Evolutionary conservation across 148 eudicot species (phyloP).

Genomic region (Heliamphora exappendiculata): DNA sequence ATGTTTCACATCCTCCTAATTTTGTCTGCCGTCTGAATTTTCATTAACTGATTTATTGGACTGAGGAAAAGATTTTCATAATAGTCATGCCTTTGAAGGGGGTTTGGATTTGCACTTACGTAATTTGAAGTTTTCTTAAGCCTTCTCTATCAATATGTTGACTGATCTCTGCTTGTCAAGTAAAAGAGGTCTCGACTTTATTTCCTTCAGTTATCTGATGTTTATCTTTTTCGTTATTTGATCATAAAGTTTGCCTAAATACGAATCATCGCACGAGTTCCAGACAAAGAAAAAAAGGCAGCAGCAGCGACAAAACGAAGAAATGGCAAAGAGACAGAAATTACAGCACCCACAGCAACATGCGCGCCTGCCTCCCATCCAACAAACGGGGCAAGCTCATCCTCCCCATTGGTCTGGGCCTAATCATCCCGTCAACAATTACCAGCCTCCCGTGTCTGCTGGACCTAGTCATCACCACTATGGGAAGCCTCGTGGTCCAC

Average conservation of each 20-base stretch:
- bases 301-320: slow-evolving; percentile 65
- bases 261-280: slow-evolving; percentile 76
- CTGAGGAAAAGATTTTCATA: background rate
- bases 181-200: background rate
- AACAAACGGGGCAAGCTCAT: slow-evolving; percentile 42
- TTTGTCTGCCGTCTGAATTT: background rate
- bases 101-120: background rate
- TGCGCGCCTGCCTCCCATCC: slow-evolving; percentile 61
- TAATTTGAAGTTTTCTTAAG: background rate
- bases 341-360: slow-evolving; percentile 60
- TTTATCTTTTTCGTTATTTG: background rate
- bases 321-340: slow-evolving; percentile 55
- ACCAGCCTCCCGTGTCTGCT: slow-evolving; percentile 34
- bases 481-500: slow-evolving; percentile 48
- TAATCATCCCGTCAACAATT: slow-evolving; percentile 32
- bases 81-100: background rate
- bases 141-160: background rate
- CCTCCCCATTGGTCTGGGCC: slow-evolving; percentile 42
- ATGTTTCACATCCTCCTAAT: background rate
- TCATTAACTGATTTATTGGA: background rate
- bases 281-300: slow-evolving; percentile 76
- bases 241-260: slow-evolving; percentile 58
- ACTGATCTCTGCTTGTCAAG: background rate
- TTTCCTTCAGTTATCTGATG: background rate
- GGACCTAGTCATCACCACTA: slow-evolving; percentile 46